A percentile compares a stretch with the other conserved stretches of the same genome.
Conservation (phyloP, 1,139 yeast species). For the Lodderomyces jiufengensis region DNA sequence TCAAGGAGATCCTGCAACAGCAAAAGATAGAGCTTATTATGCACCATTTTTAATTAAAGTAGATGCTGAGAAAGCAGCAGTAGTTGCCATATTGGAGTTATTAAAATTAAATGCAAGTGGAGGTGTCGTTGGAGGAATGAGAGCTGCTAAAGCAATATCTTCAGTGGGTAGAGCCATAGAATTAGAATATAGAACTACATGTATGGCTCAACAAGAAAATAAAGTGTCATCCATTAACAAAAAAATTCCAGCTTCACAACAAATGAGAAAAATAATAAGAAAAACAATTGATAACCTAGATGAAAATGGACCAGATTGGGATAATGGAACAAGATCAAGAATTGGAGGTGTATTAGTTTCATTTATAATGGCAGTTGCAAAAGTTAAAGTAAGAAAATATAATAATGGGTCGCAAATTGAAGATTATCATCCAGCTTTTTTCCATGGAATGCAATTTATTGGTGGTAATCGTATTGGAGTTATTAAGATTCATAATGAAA, state of each 20-base stretch:
- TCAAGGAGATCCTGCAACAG: conserved; percentile 19
- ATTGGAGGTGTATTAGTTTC: conserved; percentile 81
- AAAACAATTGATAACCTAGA: conserved; percentile 13
- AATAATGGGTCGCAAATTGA: conserved; percentile 43
- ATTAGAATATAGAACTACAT: conserved; percentile 72
- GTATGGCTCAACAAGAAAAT: conserved; percentile 55
- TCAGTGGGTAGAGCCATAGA: conserved; percentile 85
- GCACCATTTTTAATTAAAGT: conserved; percentile 77
- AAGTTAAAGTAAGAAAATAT: conserved; percentile 67
- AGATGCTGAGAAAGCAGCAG: conserved; percentile 76
- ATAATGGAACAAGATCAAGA: conserved; percentile 62
- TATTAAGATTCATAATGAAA: conserved; percentile 66
- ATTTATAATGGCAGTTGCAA: conserved; percentile 75
- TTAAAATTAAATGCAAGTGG: conserved; percentile 72
- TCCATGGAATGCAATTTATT: conserved; percentile 79
- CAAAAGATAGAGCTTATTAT: conserved; percentile 55
- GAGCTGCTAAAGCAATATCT: conserved; percentile 77
- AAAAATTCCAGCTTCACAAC: conserved; percentile 18
- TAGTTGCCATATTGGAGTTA: conserved; percentile 78
- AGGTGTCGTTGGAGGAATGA: conserved; percentile 79
- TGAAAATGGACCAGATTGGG: conserved; percentile 31
- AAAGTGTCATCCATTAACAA: conserved; percentile 35
- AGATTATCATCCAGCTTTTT: conserved; percentile 87
- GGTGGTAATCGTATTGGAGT: conserved; percentile 82
- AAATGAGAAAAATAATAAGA: conserved; percentile 43